Evolutionary conservation across 306 rosid species (phyloP), one percentile per base, ranked within the genome.

Genomic region (Medicago truncatula): DNA sequence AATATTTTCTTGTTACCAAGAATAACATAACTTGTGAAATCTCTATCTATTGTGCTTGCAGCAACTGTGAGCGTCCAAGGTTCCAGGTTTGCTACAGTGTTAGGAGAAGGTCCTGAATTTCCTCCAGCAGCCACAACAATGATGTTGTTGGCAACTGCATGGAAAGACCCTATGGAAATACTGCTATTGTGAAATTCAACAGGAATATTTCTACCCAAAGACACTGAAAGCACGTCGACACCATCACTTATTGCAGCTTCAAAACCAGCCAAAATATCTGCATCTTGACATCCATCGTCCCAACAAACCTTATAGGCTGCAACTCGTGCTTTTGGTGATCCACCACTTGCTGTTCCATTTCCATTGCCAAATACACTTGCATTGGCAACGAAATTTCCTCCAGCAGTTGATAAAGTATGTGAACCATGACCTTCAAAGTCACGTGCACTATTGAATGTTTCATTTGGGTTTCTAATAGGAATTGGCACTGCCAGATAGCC

Each of bases 341-440:
- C 99, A 5, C 99, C 99, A 1, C 86, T 89, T 0, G 93, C 96
- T 1, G 92, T 90, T 38, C 99, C 99, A 21, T 78, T 83, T 1
- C 96, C 97, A 60, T 59, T 9, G 8, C 97, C 93, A 6, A 84
- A 77, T 4, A 89, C 84, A 68, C 38, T 86, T 1, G 78, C 89
- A 6, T 84, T 78, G 0, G 23, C 2, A 7, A 89, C 90, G 38
- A 83, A 84, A 49, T 20, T 95, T 9, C 97, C 98, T 0, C 90
- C 97, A 0, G 97, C 97, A 0, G 97, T 95, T n/a, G 98, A 95
- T 54, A 95, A 77, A 39, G 97, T 95, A 39, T 95, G 99, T 11
- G 97, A 16, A 4, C 99, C 99, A 62, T 95, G 97, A 53, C 99
- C 99, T 0, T 60, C 86, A 3, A 38, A 0, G 85, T 92, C 99